Evolutionary conservation across 768 basidiomycete species (phyloP).

Genomic region (Lactarius sp.): DNA sequence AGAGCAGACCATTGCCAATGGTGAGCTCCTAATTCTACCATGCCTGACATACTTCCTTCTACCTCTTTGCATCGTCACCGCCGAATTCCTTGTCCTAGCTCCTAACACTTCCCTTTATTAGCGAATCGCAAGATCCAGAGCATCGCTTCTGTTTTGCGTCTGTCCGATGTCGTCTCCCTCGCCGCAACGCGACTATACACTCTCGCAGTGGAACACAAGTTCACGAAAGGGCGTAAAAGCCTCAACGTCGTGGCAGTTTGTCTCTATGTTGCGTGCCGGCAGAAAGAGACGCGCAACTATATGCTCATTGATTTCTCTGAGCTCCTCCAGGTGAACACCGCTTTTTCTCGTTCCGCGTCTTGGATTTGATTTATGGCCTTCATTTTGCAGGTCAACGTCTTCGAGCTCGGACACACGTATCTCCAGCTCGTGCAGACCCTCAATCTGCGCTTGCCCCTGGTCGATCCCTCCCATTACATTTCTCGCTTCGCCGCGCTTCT

Average conservation of each 20-base stretch:
- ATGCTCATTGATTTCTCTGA: constrained; percentile 99
- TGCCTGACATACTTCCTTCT: background rate
- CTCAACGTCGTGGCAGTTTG: constrained; percentile 95
- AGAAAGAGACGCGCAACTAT: constrained; percentile 85
- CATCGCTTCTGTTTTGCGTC: constrained; percentile 69
- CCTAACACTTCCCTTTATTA: constrained; percentile 30
- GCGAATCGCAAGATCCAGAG: constrained; percentile 80
- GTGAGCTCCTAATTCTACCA: constrained; percentile 38
- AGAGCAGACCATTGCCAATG: constrained; percentile 89
- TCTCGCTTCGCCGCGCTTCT: constrained; percentile 91
- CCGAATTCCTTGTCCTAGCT: background rate
- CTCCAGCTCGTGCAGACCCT: constrained; percentile 89
- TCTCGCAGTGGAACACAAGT: constrained; percentile 90
- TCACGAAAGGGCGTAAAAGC: constrained; percentile 88
- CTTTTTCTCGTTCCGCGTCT: background rate
- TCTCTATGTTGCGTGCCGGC: constrained; percentile 88
- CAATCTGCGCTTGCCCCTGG: constrained; percentile 76
- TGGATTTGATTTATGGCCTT: background rate
- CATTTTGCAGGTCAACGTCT: constrained; percentile 79
- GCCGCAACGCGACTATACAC: constrained; percentile 86
- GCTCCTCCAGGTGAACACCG: constrained; percentile 63
- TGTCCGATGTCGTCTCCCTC: constrained; percentile 76
- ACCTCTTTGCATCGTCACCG: background rate
- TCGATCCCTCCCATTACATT: constrained; percentile 96
- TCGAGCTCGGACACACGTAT: constrained; percentile 93